Conservation (phyloP, 2,329 filamentous ascomycete species). For the Aspergillus niger region DNA sequence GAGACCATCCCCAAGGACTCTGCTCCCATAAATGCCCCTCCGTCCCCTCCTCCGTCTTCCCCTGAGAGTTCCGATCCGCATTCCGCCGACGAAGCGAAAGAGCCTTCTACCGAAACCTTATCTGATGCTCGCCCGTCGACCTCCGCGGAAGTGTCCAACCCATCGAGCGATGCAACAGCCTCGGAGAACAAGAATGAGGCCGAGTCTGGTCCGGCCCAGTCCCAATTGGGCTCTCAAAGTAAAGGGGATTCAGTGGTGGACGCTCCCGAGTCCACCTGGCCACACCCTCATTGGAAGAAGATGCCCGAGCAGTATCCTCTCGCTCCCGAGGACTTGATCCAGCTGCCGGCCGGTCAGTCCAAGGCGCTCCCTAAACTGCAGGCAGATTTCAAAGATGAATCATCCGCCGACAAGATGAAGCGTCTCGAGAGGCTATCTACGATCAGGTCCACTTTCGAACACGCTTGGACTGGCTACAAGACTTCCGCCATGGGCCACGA, state of each 20-base stretch:
- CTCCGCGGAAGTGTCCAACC: conserved; percentile 4
- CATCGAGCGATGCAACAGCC: conserved; percentile 2
- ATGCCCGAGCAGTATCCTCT: conserved; percentile 77
- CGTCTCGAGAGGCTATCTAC: conserved; percentile 65
- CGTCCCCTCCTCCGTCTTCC: conserved; percentile 15
- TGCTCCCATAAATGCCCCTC: conserved; percentile 9
- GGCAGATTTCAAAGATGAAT: conserved; percentile 67
- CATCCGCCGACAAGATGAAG: conserved; percentile 59
- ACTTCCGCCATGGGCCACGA: conserved; percentile 81
- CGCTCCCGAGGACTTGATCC: conserved; percentile 67
- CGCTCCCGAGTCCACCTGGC: conserved; percentile 24
- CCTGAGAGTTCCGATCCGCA: neutral
- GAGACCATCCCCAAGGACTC: conserved; percentile 4
- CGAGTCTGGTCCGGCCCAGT: neutral
- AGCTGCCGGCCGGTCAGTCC: conserved; percentile 71
- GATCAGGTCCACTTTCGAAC: conserved; percentile 73
- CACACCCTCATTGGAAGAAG: conserved; percentile 70
- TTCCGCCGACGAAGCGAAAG: neutral
- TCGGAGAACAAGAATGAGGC: conserved; percentile 12
- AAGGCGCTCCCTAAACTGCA: conserved; percentile 77
- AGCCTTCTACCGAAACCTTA: neutral
- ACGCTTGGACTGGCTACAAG: conserved; percentile 81
- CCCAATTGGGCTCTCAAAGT: conserved; percentile 28
- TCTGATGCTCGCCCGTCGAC: conserved; percentile 2
- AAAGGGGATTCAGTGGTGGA: conserved; percentile 38